These are phyloP conservation scores for Tetragonia tetragonoides DNA, from an alignment of 148 eudicot genomes.

Conservation along the genomic window DNA sequence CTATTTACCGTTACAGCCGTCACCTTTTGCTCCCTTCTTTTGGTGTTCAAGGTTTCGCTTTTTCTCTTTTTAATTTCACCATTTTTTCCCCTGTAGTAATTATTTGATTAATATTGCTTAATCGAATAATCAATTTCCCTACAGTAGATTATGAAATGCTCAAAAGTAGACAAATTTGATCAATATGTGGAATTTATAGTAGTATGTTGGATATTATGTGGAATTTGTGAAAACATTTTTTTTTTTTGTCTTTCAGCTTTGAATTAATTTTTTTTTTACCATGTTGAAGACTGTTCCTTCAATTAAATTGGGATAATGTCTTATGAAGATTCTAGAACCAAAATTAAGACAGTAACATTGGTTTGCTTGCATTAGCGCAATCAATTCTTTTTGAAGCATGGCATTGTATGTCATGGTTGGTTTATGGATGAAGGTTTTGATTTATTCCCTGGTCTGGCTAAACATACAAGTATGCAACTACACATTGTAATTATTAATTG, in stretches of 20 bases:
- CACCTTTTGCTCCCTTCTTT: constrained; percentile 88
- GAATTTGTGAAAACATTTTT: neutral
- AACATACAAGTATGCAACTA: neutral
- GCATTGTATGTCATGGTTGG: neutral
- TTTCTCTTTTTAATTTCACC: neutral
- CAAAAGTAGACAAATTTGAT: neutral
- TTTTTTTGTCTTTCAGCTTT: neutral
- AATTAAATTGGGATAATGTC: neutral
- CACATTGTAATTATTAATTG: neutral
- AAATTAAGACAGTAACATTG: neutral
- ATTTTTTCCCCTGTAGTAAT: neutral
- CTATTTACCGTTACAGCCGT: constrained; percentile 86
- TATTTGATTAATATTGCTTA: neutral
- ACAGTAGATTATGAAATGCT: neutral
- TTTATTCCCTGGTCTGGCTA: neutral
- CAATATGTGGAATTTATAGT: neutral
- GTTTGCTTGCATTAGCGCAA: neutral
- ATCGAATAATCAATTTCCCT: neutral
- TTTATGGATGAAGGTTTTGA: neutral
- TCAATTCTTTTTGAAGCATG: neutral
- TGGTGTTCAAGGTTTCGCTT: constrained; percentile 65
- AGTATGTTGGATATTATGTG: neutral
- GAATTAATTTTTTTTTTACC: neutral
- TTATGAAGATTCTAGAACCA: too few relatives aligned
- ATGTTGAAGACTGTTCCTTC: neutral